These are phyloP conservation scores for Dryadomyces sulphureus DNA, from an alignment of 2,329 filamentous ascomycete species.

Conservation along the genomic window DNA sequence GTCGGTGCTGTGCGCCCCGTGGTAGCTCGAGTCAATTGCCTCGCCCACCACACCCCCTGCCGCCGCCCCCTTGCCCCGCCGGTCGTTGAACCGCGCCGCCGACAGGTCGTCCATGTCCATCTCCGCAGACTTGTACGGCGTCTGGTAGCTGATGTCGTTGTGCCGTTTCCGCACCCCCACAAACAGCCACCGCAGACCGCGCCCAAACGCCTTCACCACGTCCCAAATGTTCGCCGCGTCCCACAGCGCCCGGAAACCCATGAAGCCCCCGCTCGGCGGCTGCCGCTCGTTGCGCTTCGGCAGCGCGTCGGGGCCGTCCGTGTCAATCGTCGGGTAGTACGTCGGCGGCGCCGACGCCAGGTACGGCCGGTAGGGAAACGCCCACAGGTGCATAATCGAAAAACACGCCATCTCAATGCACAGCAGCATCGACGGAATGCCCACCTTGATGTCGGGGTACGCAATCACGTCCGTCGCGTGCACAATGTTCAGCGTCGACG, in stretches of 20 bases:
- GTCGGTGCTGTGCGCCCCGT: slow-evolving; percentile 19
- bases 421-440: slow-evolving; percentile 62
- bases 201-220: slow-evolving; percentile 62
- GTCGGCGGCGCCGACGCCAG: slow-evolving; percentile 24
- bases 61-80: neutral
- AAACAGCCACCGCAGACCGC: slow-evolving; percentile 68
- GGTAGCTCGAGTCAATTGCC: slow-evolving; percentile 9
- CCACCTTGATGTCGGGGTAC: slow-evolving; percentile 65
- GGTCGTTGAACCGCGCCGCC: slow-evolving; percentile 1
- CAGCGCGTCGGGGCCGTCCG: slow-evolving; percentile 23
- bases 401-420: slow-evolving; percentile 80
- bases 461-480: slow-evolving; percentile 45
- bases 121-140: slow-evolving; percentile 13
- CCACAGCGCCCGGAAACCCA: slow-evolving; percentile 48
- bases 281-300: slow-evolving; percentile 27
- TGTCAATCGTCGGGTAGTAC: slow-evolving; percentile 32
- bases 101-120: slow-evolving; percentile 23
- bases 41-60: slow-evolving; percentile 3
- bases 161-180: slow-evolving; percentile 51
- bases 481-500: slow-evolving; percentile 46
- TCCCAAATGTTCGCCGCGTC: slow-evolving; percentile 75
- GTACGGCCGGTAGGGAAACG: slow-evolving; percentile 68
- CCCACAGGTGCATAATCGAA: slow-evolving; percentile 62
- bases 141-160: slow-evolving; percentile 33
- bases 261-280: slow-evolving; percentile 46